phyloP scores from a whole-genome alignment of 306 rosid genomes.

The Abrus precatorius region DNA sequence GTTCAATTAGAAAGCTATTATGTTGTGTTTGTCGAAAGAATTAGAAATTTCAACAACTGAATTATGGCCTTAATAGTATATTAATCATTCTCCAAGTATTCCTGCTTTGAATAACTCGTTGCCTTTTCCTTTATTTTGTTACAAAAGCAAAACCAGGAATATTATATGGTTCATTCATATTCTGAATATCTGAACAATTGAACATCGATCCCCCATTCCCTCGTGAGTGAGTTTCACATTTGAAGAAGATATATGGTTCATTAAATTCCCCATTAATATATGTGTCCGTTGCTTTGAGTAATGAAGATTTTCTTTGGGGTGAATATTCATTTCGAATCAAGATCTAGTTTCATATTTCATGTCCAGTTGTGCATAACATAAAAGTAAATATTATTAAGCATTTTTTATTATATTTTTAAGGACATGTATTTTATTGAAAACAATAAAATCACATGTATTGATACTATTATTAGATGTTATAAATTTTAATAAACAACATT shows the following conservation, averaged over 20 bases:
- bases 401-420: too few species aligned
- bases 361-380: not conserved
- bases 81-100: conserved; percentile 26
- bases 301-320: not conserved
- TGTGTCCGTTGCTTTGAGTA: conserved; percentile 1
- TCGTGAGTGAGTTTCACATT: not conserved
- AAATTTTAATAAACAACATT: too few species aligned
- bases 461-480: too few species aligned
- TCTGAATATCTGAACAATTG: not conserved
- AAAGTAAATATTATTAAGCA: not conserved
- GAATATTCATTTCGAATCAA: not conserved
- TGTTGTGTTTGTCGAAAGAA: conserved; percentile 43
- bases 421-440: too few species aligned
- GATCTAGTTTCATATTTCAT: not conserved
- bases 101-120: conserved; percentile 18
- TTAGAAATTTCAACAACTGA: conserved; percentile 54
- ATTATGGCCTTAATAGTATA: conserved; percentile 42
- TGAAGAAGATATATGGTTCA: not conserved
- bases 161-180: not conserved
- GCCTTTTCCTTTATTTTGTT: not conserved
- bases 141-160: not conserved
- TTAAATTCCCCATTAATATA: conserved; percentile 19
- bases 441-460: too few species aligned
- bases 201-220: not conserved
- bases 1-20: conserved; percentile 48